Evolutionary conservation across 2,329 filamentous ascomycete species (phyloP).

Genomic region (Colletotrichum shisoi): DNA sequence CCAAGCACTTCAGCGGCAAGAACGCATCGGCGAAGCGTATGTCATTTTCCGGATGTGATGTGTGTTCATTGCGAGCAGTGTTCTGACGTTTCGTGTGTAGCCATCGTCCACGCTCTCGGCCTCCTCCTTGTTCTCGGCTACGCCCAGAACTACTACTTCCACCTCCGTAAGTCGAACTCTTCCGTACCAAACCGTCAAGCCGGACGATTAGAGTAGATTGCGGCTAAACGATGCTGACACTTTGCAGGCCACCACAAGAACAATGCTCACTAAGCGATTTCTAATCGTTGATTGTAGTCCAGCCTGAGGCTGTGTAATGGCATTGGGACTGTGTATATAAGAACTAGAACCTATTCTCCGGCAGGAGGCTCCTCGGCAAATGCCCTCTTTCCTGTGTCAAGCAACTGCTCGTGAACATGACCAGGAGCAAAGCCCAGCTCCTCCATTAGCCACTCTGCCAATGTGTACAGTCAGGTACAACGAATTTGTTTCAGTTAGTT

Average conservation of each 20-base stretch:
- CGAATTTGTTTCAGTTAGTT: constrained; percentile 35
- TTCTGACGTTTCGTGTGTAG: constrained; percentile 55
- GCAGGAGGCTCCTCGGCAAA: constrained; percentile 36
- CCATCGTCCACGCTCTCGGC: constrained; percentile 85
- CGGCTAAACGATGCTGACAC: constrained; percentile 15
- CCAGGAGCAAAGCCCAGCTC: background rate
- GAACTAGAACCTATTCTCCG: constrained; percentile 38
- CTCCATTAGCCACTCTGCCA: constrained; percentile 1
- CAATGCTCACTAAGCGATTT: constrained; percentile 83
- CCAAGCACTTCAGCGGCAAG: constrained; percentile 87
- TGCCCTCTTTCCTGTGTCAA: constrained; percentile 19
- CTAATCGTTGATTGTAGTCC: constrained; percentile 24
- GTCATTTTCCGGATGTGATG: constrained; percentile 49
- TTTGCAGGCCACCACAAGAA: constrained; percentile 97
- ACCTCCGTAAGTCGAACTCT: constrained; percentile 78
- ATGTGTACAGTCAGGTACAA: constrained; percentile 11
- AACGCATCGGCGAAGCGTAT: constrained; percentile 88
- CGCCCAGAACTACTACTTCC: constrained; percentile 99
- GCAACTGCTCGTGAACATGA: constrained; percentile 5
- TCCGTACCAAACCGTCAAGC: background rate
- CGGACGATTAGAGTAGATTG: constrained; percentile 40
- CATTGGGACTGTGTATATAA: constrained; percentile 40
- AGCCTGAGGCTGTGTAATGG: constrained; percentile 36
- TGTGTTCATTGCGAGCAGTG: background rate
- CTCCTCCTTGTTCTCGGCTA: constrained; percentile 84